Evolutionary conservation across 1,284 basidiomycete genomes (phyloP).

Genomic region (Cronartium quercuum): DNA sequence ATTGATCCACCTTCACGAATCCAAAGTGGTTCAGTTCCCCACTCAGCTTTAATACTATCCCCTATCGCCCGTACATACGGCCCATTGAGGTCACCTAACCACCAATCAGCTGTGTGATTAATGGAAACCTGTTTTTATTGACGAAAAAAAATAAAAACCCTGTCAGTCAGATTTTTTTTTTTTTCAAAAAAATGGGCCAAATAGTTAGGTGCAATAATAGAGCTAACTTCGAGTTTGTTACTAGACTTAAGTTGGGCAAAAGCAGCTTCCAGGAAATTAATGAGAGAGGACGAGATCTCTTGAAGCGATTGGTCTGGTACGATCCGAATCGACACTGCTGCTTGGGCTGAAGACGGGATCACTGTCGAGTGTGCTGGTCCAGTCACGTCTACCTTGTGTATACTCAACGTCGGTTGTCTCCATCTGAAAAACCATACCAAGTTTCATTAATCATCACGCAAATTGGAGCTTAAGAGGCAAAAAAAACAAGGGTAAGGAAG

Average conservation of each 20-base stretch:
- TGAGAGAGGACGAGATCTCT: slow-evolving; percentile 61
- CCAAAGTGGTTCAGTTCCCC: slow-evolving; percentile 73
- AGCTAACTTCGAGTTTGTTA: slow-evolving; percentile 63
- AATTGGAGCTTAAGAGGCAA: slow-evolving; percentile 55
- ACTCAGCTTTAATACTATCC: slow-evolving; percentile 71
- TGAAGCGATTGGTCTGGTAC: slow-evolving; percentile 87
- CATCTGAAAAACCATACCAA: slow-evolving; percentile 30
- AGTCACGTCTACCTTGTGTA: slow-evolving; percentile 45
- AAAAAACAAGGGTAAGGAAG: slow-evolving; percentile 53
- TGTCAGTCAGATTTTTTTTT: not conserved
- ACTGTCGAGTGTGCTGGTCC: slow-evolving; percentile 62
- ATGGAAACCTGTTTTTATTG: slow-evolving; percentile 59
- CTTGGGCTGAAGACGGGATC: slow-evolving; percentile 71
- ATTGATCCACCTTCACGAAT: slow-evolving; percentile 78
- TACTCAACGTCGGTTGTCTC: slow-evolving; percentile 41
- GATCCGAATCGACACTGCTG: slow-evolving; percentile 78
- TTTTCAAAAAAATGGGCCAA: not conserved
- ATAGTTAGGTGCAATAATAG: slow-evolving; percentile 11
- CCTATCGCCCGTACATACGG: slow-evolving; percentile 78
- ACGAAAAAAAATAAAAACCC: not conserved
- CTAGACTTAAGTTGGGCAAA: slow-evolving; percentile 63
- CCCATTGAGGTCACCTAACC: slow-evolving; percentile 78
- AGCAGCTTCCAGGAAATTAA: slow-evolving; percentile 57
- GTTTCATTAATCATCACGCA: not conserved
- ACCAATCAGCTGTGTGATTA: slow-evolving; percentile 86